These are phyloP conservation scores for Amniculicola lignicola DNA, from an alignment of 495 filamentous ascomycete species.

Conservation along the genomic window DNA sequence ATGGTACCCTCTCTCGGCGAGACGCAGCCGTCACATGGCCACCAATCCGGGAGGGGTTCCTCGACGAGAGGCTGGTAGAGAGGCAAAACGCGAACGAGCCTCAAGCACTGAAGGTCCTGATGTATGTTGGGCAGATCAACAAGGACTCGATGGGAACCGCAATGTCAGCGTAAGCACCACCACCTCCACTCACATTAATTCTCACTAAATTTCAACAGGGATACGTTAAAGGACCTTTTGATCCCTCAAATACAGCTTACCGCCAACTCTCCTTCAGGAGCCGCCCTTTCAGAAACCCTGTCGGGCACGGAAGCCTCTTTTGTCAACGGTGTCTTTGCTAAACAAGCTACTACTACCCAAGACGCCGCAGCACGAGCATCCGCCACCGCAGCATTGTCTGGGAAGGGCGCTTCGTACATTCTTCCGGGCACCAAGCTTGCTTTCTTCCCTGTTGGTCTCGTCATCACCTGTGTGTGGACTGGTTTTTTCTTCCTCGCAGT, in stretches of 20 bases:
- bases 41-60: slow-evolving; percentile 20
- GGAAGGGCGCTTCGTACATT: slow-evolving; percentile 48
- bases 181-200: background rate
- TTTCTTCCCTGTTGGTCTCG: slow-evolving; percentile 64
- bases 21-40: slow-evolving; percentile 28
- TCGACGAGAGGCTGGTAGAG: slow-evolving; percentile 21
- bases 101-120: slow-evolving; percentile 31
- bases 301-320: slow-evolving; percentile 65
- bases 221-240: slow-evolving; percentile 56
- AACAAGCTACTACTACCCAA: slow-evolving; percentile 44
- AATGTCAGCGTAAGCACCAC: slow-evolving; percentile 35
- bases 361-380: slow-evolving; percentile 39
- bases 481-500: slow-evolving; percentile 54
- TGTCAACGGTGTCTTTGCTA: slow-evolving; percentile 63
- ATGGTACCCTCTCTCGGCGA: slow-evolving; percentile 26
- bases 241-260: slow-evolving; percentile 61
- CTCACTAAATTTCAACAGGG: slow-evolving; percentile 26
- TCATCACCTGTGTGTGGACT: slow-evolving; percentile 63
- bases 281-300: slow-evolving; percentile 56
- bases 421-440: slow-evolving; percentile 64
- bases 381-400: slow-evolving; percentile 34
- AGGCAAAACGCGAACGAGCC: background rate
- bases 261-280: slow-evolving; percentile 46
- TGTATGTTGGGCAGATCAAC: slow-evolving; percentile 38
- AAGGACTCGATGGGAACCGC: slow-evolving; percentile 32